Evolutionary conservation across 176 grass and related monocot species (phyloP), one percentile per base, ranked within the genome.

Genomic region (Avena sativa): DNA sequence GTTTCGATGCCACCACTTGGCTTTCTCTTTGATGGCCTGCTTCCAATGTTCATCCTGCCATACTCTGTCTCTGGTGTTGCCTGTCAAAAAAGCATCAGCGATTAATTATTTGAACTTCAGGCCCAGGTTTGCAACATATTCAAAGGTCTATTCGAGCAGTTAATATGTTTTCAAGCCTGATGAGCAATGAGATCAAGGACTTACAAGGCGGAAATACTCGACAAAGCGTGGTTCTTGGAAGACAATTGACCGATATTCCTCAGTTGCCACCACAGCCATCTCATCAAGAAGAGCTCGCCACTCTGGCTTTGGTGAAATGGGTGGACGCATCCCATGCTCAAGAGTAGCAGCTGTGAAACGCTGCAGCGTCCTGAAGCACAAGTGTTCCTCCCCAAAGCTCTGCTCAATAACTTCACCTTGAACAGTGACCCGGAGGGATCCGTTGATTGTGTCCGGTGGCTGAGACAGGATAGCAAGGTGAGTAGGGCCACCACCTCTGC

Each of bases 321-420:
- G 93, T 53, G 90, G 93, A 78, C 79, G 88, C 90, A 92, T 95
- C 40, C 93, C 93, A 88, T 95, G 93, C 80, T 95, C 93, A 75
- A 95, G 93, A 58, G 93, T 95, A 58, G 93, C 93, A 80, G 93
- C 93, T 0, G 91, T 91, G 85, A 93, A 95, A 57, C 93, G 93
- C 83, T 93, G 82, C 61, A 95, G 87, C 20, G 93, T 95, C 79
- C 93, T 93, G 75, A 95, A 95, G 81, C 93, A 95, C 87, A 95
- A 73, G 63, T 91, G 93, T 60, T 95, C 93, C 78, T 95, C 93
- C 44, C 93, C 93, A 89, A 95, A 95, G 58, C 86, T 91, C 73
- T 95, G 91, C 48, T 95, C 93, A 85, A 93, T 95, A 23, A 95
- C 93, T 76, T 95, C 93, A 78, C 93, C 93, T 85, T 95, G 93